Percentiles rank a stretch among this genome's conserved stretches.
Conservation (phyloP, 257 asterid species). For the Misopates orontium region DNA sequence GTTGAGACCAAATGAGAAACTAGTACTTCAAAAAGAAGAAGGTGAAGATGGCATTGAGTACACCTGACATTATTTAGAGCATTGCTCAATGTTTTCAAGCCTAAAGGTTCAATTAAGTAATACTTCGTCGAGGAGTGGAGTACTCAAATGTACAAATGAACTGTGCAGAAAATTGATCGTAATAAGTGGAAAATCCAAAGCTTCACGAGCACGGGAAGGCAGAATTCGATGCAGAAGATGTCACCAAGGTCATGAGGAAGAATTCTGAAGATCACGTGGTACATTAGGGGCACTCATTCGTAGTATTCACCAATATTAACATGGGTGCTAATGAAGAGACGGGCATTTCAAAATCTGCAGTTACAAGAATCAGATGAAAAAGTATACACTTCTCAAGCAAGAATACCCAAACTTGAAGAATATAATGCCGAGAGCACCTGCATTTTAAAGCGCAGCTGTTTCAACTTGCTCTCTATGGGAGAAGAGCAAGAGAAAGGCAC, state of each 20-base stretch:
- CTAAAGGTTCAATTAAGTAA: neutral
- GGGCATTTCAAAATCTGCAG: conserved; percentile 8
- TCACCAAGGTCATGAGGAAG: neutral
- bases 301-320: conserved; percentile 14
- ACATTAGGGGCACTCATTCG: neutral
- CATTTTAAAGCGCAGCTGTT: conserved; percentile 20
- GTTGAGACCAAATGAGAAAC: neutral
- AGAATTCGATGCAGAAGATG: conserved; percentile 16
- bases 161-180: neutral
- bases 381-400: conserved; percentile 12
- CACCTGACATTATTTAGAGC: conserved; percentile 14
- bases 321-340: neutral
- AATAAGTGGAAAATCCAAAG: neutral
- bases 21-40: conserved; percentile 1
- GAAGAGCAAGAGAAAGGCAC: conserved; percentile 26
- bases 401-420: conserved; percentile 23
- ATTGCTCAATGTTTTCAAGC: neutral
- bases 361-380: conserved; percentile 14
- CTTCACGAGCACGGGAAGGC: conserved; percentile 6
- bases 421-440: conserved; percentile 22
- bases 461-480: conserved; percentile 21
- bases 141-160: neutral
- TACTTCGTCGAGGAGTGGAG: neutral
- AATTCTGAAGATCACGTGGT: conserved; percentile 2
- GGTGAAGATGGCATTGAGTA: conserved; percentile 17